Conservation (phyloP, 2,329 filamentous ascomycete genomes). For the Dothideomycetes sp. region DNA sequence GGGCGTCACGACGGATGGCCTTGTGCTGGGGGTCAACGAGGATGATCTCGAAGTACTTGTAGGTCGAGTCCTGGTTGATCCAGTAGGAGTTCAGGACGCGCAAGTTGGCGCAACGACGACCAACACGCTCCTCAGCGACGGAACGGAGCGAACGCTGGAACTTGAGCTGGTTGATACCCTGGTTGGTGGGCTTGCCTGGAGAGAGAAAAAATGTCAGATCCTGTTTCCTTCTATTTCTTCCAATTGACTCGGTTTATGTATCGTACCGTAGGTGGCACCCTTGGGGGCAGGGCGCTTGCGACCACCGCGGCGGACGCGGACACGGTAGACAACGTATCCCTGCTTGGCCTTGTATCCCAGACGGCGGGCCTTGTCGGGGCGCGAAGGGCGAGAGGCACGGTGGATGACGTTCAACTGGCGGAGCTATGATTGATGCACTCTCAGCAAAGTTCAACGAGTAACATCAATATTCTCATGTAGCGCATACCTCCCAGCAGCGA, state of each 20-base stretch:
- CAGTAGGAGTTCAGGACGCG: constrained; percentile 99
- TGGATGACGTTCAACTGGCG: constrained; percentile 99
- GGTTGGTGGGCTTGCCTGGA: constrained; percentile 99
- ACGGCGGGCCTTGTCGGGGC: constrained; percentile 99
- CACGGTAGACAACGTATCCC: constrained; percentile 99
- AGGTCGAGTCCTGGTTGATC: constrained; percentile 99
- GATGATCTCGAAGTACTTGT: constrained; percentile 99
- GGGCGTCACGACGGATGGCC: constrained; percentile 96
- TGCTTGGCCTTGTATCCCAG: constrained; percentile 99
- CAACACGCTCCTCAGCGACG: constrained; percentile 99
- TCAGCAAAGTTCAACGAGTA: constrained; percentile 99
- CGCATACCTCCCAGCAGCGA: constrained; percentile 95
- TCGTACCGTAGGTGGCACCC: constrained; percentile 97
- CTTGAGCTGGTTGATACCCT: constrained; percentile 99
- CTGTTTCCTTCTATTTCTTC: constrained; percentile 3
- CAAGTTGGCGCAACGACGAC: constrained; percentile 96
- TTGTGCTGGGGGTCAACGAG: constrained; percentile 99
- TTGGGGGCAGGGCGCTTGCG: constrained; percentile 94
- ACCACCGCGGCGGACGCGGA: constrained; percentile 95
- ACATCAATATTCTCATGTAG: constrained; percentile 40
- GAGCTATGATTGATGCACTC: constrained; percentile 99
- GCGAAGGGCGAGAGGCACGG: constrained; percentile 94
- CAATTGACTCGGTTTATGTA: constrained; percentile 11
- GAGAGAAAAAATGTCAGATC: constrained; percentile 20
- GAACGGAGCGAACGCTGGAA: constrained; percentile 98